A percentile compares a stretch with the other conserved stretches of the same genome.
Evolutionary conservation across 2,329 filamentous ascomycete genomes (phyloP).

Genomic region (Nemania diffusa): DNA sequence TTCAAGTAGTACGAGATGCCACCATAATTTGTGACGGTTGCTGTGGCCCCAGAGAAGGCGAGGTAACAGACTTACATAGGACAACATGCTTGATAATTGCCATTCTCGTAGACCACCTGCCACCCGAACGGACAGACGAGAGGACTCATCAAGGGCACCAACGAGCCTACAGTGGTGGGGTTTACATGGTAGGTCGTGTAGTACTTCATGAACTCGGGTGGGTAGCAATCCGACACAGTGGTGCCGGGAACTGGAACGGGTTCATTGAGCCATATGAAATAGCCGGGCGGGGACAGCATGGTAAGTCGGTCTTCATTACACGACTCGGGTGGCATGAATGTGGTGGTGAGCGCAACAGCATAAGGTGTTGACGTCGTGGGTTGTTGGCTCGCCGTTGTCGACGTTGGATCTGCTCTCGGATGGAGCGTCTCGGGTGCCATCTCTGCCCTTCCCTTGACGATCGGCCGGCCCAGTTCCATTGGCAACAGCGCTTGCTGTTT

Average conservation of each 20-base stretch:
- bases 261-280: conserved; percentile 42
- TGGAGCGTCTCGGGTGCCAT: conserved; percentile 14
- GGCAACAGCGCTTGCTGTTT: background rate
- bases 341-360: conserved; percentile 39
- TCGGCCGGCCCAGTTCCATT: background rate
- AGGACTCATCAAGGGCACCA: conserved; percentile 41
- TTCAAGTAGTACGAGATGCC: background rate
- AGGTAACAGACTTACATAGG: conserved; percentile 33
- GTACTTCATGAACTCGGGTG: conserved; percentile 39
- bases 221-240: conserved; percentile 38
- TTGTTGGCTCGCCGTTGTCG: conserved; percentile 12
- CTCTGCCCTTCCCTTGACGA: background rate
- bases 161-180: conserved; percentile 32
- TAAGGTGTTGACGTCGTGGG: conserved; percentile 31
- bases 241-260: conserved; percentile 38
- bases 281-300: conserved; percentile 36
- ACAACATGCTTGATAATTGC: conserved; percentile 41
- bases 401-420: background rate
- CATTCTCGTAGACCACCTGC: conserved; percentile 16
- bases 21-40: background rate
- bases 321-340: conserved; percentile 38
- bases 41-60: background rate
- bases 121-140: conserved; percentile 39
- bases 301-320: conserved; percentile 37
- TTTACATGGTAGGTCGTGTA: conserved; percentile 35